Base-by-base conservation (phyloP, 169 alveolate genomes). In the Cryptosporidium xiaoi region DNA sequence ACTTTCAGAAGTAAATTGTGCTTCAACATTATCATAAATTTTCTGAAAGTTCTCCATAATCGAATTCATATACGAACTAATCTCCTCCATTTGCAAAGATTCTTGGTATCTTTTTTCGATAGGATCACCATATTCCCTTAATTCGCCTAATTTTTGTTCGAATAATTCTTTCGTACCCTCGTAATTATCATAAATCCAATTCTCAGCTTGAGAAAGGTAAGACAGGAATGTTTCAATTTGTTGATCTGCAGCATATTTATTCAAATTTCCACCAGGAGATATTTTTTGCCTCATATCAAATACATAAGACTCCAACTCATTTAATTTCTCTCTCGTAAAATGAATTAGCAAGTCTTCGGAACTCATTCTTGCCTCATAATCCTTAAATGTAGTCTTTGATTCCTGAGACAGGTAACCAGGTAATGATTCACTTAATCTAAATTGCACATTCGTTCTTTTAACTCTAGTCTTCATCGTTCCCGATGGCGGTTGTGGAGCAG, bases 241-340 rank as follows among this genome's bases (percentile, higher is more conserved):
- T 18, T 77, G 77, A 18, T 77, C 64, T 64, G 58, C 87, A 27
- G 65, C 87, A 62, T 40, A 77, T 27, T 56, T 58, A 24, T 77
- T 60, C 20, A 77, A 60, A 24, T 44, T 77, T 8, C 87, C 71
- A 13, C 87, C 87, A 7, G 87, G 87, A 16, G 87, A 77, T 29
- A 77, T 24, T 50, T 77, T 77, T 15, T 68, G 64, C 18, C 87
- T 58, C 87, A 77, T 77, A 33, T 77, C 87, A 68, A 83, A 91
- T 44, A 91, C 85, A 51, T 82, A 69, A 27, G 91, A 62, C 77
- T 91, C 93, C 24, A 85, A 36, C 65, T 91, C 93, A 60, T 91
- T 91, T 46, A 83, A 36, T 50, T 60, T 82, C 50, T 85, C 93
- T 46, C 82, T 71, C n/a, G 90, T 91, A 50, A 87, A 90, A 33